These are phyloP conservation scores for Aspergillus ellipticus DNA, from an alignment of 495 filamentous ascomycete species.

Conservation along the genomic window DNA sequence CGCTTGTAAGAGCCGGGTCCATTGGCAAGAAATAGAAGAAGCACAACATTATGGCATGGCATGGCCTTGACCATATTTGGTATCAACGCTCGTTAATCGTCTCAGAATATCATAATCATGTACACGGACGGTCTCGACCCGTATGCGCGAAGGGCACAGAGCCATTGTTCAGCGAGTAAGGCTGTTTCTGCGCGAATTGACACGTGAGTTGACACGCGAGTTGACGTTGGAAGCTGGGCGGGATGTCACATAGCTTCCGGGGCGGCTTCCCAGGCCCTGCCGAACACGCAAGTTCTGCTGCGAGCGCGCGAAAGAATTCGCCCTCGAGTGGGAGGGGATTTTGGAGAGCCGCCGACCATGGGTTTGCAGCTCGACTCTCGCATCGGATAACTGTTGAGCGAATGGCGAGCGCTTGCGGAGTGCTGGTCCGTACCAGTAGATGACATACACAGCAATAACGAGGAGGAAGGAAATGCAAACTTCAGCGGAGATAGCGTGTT, in stretches of 20 bases:
- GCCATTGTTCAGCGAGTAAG: constrained; percentile 7
- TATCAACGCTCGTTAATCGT: constrained; percentile 9
- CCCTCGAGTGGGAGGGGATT: constrained; percentile 36
- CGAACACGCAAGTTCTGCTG: constrained; percentile 49
- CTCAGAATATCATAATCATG: constrained; percentile 8
- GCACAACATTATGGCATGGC: neutral
- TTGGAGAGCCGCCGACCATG: constrained; percentile 38
- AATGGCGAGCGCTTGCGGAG: constrained; percentile 69
- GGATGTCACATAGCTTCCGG: constrained; percentile 30
- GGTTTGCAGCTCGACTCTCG: constrained; percentile 39
- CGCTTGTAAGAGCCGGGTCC: neutral
- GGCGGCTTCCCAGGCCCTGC: constrained; percentile 40
- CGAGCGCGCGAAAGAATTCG: constrained; percentile 45
- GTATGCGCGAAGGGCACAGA: neutral
- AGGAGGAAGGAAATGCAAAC: constrained; percentile 63
- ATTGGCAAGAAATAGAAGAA: neutral
- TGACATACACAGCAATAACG: constrained; percentile 69
- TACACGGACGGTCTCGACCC: neutral
- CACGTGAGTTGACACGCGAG: constrained; percentile 35
- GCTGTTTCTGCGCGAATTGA: constrained; percentile 39
- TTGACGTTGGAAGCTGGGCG: constrained; percentile 34
- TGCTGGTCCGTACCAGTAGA: constrained; percentile 71
- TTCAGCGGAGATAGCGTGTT: constrained; percentile 6
- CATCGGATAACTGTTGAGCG: constrained; percentile 64
- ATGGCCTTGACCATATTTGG: neutral